Conservation (phyloP, 2,329 filamentous ascomycete genomes). For the Aspergillus ustus region DNA sequence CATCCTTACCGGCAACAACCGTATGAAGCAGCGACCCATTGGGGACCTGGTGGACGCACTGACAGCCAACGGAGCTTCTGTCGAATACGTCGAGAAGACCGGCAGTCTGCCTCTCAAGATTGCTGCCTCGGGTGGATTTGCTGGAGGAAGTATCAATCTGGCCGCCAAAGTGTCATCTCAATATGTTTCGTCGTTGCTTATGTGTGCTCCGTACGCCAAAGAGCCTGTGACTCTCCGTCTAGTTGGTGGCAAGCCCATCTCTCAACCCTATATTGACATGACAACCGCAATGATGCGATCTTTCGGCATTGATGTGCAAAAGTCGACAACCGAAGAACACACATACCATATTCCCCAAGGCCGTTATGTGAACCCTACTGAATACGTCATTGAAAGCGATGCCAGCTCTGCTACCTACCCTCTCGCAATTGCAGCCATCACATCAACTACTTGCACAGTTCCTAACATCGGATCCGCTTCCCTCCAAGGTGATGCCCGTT, state of each 20-base stretch:
- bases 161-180: slow-evolving; percentile 98
- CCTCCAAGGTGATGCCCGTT: slow-evolving; percentile 91
- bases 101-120: slow-evolving; percentile 84
- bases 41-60: slow-evolving; percentile 91
- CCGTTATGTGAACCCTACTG: slow-evolving; percentile 77
- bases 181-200: slow-evolving; percentile 94
- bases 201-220: slow-evolving; percentile 97
- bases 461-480: slow-evolving; percentile 94
- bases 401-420: slow-evolving; percentile 98
- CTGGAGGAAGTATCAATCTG: slow-evolving; percentile 85
- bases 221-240: slow-evolving; percentile 86
- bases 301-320: slow-evolving; percentile 82
- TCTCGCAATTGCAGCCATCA: slow-evolving; percentile 90
- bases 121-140: slow-evolving; percentile 78
- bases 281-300: slow-evolving; percentile 96
- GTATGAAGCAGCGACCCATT: slow-evolving; percentile 96
- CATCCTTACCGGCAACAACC: slow-evolving; percentile 86
- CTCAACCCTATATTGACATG: slow-evolving; percentile 98
- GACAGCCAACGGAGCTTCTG: slow-evolving; percentile 79
- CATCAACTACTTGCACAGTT: slow-evolving; percentile 91
- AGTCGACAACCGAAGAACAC: slow-evolving; percentile 77
- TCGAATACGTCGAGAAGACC: slow-evolving; percentile 83
- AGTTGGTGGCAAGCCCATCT: slow-evolving; percentile 96
- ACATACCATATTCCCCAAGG: slow-evolving; percentile 93
- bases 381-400: slow-evolving; percentile 94